phyloP scores from a whole-genome alignment of 768 basidiomycete genomes.

The Naganishia onofrii region DNA sequence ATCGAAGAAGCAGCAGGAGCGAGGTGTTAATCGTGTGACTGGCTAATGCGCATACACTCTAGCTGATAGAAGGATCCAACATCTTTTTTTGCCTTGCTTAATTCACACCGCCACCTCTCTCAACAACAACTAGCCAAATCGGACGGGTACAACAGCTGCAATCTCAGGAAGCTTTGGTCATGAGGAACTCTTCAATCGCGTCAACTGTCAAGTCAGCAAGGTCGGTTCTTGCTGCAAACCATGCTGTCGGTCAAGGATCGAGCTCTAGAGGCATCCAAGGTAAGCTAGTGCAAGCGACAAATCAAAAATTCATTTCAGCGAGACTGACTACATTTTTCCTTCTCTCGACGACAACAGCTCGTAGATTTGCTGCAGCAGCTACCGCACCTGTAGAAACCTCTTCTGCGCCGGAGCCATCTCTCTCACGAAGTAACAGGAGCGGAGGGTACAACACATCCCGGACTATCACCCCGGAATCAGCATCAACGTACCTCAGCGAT shows the following conservation, averaged over 20 bases:
- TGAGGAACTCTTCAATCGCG: slow-evolving; percentile 20
- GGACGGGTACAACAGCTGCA: not conserved
- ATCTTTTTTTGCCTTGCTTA: not conserved
- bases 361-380: slow-evolving; percentile 13
- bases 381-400: not conserved
- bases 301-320: not conserved
- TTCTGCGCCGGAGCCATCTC: not conserved
- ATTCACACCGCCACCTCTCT: not conserved
- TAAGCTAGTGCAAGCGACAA: not conserved
- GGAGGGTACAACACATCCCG: not conserved
- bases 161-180: not conserved
- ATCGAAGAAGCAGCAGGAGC: no score
- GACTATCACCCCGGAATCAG: slow-evolving; percentile 40
- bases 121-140: not conserved
- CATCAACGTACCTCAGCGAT: slow-evolving; percentile 41
- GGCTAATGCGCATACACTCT: not conserved
- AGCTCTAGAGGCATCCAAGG: slow-evolving; percentile 1
- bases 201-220: slow-evolving; percentile 9
- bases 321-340: not conserved
- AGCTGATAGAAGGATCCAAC: not conserved
- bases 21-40: not conserved
- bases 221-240: not conserved
- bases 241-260: not conserved
- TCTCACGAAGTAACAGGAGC: not conserved
- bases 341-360: not conserved